phyloP scores from a whole-genome alignment of 1,139 yeast genomes.

The Diutina ranongensis region DNA sequence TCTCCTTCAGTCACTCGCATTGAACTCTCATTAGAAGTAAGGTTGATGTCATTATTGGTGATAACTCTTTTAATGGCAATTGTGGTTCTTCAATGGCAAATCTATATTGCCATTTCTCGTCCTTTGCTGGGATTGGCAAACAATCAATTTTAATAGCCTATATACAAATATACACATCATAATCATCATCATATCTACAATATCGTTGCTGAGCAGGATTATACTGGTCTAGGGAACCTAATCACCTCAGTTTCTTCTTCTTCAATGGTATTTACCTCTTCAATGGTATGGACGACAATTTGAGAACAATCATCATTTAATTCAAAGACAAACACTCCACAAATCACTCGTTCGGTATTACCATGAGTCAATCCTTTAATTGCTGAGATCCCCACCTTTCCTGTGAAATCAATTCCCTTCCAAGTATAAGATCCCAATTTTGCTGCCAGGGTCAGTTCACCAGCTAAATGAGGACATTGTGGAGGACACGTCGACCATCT shows the following conservation, averaged over 20 bases:
- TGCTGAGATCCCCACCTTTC: not conserved
- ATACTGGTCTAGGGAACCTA: not conserved
- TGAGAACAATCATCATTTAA: slow-evolving; percentile 45
- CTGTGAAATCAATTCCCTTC: not conserved
- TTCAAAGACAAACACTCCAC: slow-evolving; percentile 72
- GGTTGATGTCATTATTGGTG: not conserved
- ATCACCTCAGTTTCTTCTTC: not conserved
- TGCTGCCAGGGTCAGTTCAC: slow-evolving; percentile 1
- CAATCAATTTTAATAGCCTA: not conserved
- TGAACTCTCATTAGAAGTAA: not conserved
- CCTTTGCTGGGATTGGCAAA: too few relatives aligned
- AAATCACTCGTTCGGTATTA: slow-evolving; percentile 36
- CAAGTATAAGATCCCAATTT: not conserved
- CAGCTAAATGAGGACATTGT: slow-evolving; percentile 34
- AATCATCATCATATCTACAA: too few relatives aligned
- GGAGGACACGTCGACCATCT: slow-evolving; percentile 55
- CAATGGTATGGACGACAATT: slow-evolving; percentile 65
- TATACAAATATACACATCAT: too few relatives aligned
- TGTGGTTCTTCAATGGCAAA: slow-evolving; percentile 10
- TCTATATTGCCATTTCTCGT: slow-evolving; percentile 39
- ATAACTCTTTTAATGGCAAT: not conserved
- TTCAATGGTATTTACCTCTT: slow-evolving; percentile 60
- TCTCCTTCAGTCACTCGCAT: slow-evolving; percentile 28
- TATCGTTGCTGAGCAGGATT: not conserved
- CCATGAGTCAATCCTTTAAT: not conserved